A percentile compares a stretch with the other conserved stretches of the same genome.
Conservation (phyloP, 2,329 filamentous ascomycete genomes). For the Paraphoma sp. region DNA sequence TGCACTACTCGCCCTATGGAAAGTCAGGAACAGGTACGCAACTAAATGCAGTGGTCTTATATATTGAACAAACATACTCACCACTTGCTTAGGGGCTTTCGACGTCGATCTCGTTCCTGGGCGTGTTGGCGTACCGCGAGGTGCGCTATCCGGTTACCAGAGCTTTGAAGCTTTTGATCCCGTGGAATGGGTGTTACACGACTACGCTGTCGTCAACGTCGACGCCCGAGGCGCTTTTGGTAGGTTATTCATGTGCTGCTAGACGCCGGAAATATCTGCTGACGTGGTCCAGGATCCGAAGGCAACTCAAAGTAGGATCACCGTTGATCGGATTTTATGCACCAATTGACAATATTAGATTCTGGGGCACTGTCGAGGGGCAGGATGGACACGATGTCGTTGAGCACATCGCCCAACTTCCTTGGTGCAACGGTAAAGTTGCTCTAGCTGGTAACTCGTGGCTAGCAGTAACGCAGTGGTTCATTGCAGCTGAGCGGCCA, state of each 20-base stretch:
- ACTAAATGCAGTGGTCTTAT: neutral
- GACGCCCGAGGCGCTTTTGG: conserved; percentile 35
- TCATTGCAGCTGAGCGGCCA: conserved; percentile 51
- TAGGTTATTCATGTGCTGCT: conserved; percentile 11
- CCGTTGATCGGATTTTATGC: neutral
- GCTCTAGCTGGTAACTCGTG: conserved; percentile 50
- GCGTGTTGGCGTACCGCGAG: neutral
- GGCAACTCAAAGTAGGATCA: neutral
- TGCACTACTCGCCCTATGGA: neutral
- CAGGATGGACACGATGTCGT: conserved; percentile 55
- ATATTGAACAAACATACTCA: too few relatives aligned
- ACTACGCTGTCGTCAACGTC: conserved; percentile 41
- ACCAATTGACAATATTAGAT: neutral
- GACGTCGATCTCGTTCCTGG: neutral
- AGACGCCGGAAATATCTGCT: neutral
- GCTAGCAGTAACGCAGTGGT: conserved; percentile 35
- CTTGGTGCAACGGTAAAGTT: conserved; percentile 54
- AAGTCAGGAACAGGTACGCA: neutral
- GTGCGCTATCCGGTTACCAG: conserved; percentile 25
- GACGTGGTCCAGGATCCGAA: neutral
- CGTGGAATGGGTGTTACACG: conserved; percentile 35
- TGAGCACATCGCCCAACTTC: conserved; percentile 48
- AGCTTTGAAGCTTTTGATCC: conserved; percentile 54
- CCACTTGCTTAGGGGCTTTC: neutral
- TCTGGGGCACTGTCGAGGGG: conserved; percentile 30